Base-by-base conservation (phyloP, 345 rosid genomes). In the Boechera divaricarpa region DNA sequence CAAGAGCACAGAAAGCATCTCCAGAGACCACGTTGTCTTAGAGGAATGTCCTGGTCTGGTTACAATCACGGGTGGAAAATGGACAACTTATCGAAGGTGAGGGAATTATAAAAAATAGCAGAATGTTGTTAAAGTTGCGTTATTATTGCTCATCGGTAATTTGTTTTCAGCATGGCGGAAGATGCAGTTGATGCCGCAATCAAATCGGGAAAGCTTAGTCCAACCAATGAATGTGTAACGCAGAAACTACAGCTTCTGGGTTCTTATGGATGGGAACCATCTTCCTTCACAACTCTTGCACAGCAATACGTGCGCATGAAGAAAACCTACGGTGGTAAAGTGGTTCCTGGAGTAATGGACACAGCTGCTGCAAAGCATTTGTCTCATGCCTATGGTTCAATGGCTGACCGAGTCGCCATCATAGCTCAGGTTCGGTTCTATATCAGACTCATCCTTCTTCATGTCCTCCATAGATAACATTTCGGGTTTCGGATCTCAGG, bases 31-130 rank as follows among this genome's bases (percentile, higher is more conserved):
- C 75, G 98, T 95, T 49, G 90, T 92, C 32, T 74, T 83, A 55
- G 97, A 95, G 83, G 98, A 95, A 72, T 77, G 63, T 83, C 94
- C 99, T 69, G 98, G 99, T 71, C 81, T 95, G 80, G 98, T 95
- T 70, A 95, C 98, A 42, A 90, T 95, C 77, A 95, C 99, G 1
- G 99, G 99, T 70, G 99, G 99, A 80, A 95, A 95, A 76, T 95
- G 98, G 99, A 95, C 99, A 16, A 95, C 99, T 13, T 95, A 92
- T 75, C 73, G 99, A 75, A 85, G 99, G 99, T 95, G 85, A 74
- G 49, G 4, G 41, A 24, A 5, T 56, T 53, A 26, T 52, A 24
- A 53, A 33, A 53, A 7, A 18, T 47, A 66, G 73, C 49, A 29
- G 15, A 58, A 49, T 13, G 31, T 26, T 32, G 31, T 33, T 24